phyloP scores from a whole-genome alignment of 345 rosid species.

The Ricinus communis region DNA sequence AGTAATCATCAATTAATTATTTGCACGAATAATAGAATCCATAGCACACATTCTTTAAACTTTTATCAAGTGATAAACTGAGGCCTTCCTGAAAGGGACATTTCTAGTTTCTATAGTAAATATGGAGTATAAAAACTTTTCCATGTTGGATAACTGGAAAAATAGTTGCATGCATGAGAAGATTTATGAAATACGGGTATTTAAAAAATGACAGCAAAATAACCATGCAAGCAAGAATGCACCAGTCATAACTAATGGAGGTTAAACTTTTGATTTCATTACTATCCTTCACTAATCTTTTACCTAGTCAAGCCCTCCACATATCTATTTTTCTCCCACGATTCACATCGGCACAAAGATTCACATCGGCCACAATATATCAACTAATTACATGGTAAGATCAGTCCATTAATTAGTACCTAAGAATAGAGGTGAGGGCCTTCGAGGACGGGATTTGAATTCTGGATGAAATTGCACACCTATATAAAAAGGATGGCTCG shows the following conservation, averaged over 20 bases:
- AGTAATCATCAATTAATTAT: neutral
- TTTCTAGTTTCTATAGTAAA: too few relatives aligned
- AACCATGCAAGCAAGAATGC: too few relatives aligned
- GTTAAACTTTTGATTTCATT: neutral
- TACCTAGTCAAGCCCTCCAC: neutral
- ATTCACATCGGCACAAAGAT: neutral
- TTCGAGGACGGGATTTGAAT: slow-evolving; percentile 36
- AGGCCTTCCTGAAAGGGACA: too few relatives aligned
- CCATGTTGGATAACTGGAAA: too few relatives aligned
- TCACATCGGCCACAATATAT: neutral
- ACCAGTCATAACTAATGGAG: neutral
- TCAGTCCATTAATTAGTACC: slow-evolving; percentile 21
- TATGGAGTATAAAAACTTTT: too few relatives aligned
- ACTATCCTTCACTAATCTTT: neutral
- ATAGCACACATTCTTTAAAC: slow-evolving; percentile 1
- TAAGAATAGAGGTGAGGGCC: slow-evolving; percentile 34
- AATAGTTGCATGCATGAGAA: too few relatives aligned
- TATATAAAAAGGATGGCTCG: slow-evolving; percentile 29
- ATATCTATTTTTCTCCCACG: neutral
- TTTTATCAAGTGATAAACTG: too few relatives aligned
- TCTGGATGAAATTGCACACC: slow-evolving; percentile 41
- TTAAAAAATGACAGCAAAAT: too few relatives aligned
- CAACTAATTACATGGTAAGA: neutral
- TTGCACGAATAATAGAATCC: neutral
- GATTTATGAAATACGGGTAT: too few relatives aligned